Conservation (phyloP, 805 yeast species). For the Metschnikowia lochheadii region DNA sequence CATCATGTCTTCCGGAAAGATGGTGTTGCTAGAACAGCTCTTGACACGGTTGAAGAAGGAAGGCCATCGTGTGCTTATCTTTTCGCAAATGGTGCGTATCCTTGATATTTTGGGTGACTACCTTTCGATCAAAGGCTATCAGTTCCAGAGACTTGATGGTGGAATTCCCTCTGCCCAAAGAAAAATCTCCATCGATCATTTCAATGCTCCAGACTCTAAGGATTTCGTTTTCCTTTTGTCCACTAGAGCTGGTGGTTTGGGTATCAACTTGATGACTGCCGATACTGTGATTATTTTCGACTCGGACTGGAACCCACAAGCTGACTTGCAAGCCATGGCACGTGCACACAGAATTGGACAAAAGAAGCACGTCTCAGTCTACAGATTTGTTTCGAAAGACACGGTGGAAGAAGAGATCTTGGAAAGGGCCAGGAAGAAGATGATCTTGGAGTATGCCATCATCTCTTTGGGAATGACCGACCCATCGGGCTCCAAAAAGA, state of each 20-base stretch:
- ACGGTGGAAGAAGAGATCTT: constrained; percentile 97
- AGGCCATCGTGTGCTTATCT: constrained; percentile 93
- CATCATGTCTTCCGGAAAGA: constrained; percentile 97
- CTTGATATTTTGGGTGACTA: constrained; percentile 94
- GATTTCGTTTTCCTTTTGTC: constrained; percentile 88
- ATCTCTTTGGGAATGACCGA: constrained; percentile 95
- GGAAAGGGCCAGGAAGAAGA: constrained; percentile 95
- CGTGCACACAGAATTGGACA: constrained; percentile 99
- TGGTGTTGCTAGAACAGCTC: constrained; percentile 91
- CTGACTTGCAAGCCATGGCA: constrained; percentile 99
- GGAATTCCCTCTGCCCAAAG: constrained; percentile 93
- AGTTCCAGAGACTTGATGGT: constrained; percentile 93
- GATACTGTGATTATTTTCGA: constrained; percentile 97
- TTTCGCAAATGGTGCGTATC: constrained; percentile 96
- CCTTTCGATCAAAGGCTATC: constrained; percentile 76
- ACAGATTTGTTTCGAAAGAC: constrained; percentile 95
- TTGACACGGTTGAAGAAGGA: constrained; percentile 81
- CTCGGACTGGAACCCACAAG: constrained; percentile 99
- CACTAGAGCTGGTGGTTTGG: constrained; percentile 98
- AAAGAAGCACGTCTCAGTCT: constrained; percentile 95
- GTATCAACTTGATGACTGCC: constrained; percentile 98
- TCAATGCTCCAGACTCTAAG: constrained; percentile 86
- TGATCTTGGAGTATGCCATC: constrained; percentile 97
- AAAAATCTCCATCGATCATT: constrained; percentile 92
- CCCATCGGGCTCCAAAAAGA: constrained; percentile 44